phyloP scores from a whole-genome alignment of 2,329 filamentous ascomycete species.

The Drechslerella coelobrocha region DNA sequence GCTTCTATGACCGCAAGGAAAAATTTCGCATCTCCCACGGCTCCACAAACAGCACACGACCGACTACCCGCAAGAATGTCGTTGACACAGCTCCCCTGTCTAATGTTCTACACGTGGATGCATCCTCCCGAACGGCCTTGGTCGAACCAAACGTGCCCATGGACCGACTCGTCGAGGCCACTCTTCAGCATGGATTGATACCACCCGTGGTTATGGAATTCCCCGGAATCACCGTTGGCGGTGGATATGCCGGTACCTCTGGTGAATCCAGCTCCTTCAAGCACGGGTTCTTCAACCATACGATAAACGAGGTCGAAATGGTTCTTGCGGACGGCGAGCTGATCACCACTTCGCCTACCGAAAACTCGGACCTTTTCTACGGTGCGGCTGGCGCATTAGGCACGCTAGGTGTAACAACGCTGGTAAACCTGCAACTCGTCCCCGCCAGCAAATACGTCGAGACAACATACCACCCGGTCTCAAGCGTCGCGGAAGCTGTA shows the following conservation, averaged over 20 bases:
- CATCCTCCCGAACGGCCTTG: constrained; percentile 59
- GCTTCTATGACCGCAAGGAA: constrained; percentile 37
- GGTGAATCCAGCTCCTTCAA: constrained; percentile 73
- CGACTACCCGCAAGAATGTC: constrained; percentile 59
- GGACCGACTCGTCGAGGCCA: constrained; percentile 68
- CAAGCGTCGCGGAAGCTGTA: constrained; percentile 24
- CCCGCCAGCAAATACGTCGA: constrained; percentile 66
- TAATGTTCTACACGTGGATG: constrained; percentile 61
- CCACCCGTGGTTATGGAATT: constrained; percentile 75
- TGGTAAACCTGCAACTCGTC: constrained; percentile 67
- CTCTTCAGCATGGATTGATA: constrained; percentile 65
- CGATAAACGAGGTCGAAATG: constrained; percentile 69
- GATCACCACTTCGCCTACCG: constrained; percentile 61
- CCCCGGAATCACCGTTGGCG: constrained; percentile 72
- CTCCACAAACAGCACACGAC: constrained; percentile 65
- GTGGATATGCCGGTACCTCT: constrained; percentile 71
- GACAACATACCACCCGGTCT: constrained; percentile 63
- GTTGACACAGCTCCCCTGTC: constrained; percentile 63
- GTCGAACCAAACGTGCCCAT: constrained; percentile 75
- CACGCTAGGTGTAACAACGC: constrained; percentile 68
- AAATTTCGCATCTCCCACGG: constrained; percentile 66
- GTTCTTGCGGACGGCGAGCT: constrained; percentile 67
- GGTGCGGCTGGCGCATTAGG: constrained; percentile 68
- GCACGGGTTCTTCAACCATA: constrained; percentile 71
- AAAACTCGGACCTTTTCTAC: constrained; percentile 66